Evolutionary conservation across 2,329 filamentous ascomycete species (phyloP).

Genomic region (Dothistroma septosporum): DNA sequence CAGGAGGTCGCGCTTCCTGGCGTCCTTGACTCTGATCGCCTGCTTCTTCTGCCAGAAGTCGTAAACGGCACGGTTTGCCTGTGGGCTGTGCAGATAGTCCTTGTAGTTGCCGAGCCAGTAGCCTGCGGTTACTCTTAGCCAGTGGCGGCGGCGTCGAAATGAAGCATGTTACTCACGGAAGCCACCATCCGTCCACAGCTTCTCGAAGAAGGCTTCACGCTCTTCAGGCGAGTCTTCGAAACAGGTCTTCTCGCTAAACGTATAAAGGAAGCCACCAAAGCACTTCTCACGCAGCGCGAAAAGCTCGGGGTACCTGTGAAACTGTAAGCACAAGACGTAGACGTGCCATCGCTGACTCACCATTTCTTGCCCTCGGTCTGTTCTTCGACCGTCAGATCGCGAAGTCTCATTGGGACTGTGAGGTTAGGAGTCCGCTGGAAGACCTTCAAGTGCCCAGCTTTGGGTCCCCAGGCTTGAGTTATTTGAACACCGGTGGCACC

Average conservation of each 20-base stretch:
- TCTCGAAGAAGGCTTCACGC: conserved; percentile 35
- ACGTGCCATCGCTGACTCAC: background rate
- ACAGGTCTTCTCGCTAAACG: conserved; percentile 51
- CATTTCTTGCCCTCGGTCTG: conserved; percentile 45
- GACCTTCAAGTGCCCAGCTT: conserved; percentile 18
- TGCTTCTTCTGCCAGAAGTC: conserved; percentile 55
- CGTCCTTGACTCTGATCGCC: conserved; percentile 48
- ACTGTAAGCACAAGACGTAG: background rate
- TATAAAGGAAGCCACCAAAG: conserved; percentile 58
- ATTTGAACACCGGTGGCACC: conserved; percentile 43
- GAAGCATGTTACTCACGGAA: conserved; percentile 6
- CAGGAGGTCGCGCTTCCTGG: conserved; percentile 49
- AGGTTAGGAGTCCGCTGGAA: conserved; percentile 20
- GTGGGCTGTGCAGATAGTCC: conserved; percentile 13
- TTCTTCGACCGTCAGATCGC: conserved; percentile 46
- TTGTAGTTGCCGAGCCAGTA: conserved; percentile 21
- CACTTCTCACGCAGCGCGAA: conserved; percentile 46
- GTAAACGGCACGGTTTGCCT: conserved; percentile 37
- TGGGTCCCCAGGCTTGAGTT: conserved; percentile 20
- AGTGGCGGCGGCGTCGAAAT: background rate
- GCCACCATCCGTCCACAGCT: conserved; percentile 19
- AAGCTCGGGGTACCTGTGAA: conserved; percentile 41
- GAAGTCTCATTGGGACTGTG: conserved; percentile 10
- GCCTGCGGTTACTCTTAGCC: background rate
- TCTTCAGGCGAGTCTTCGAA: conserved; percentile 44